Conservation (phyloP, 2,329 filamentous ascomycete species). For the Xylariaceae sp. region DNA sequence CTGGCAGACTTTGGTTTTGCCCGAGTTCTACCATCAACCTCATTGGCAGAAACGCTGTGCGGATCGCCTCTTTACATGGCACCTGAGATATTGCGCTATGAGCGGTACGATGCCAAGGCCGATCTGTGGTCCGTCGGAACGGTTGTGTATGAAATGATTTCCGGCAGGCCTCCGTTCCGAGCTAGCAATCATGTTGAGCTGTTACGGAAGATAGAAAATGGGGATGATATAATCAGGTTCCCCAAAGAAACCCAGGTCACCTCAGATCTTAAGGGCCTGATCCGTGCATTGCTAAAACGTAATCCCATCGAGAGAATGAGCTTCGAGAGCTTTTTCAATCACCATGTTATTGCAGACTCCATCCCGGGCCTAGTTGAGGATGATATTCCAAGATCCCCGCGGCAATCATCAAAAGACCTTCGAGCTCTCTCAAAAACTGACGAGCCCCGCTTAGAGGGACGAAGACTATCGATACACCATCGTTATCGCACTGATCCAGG, state of each 20-base stretch:
- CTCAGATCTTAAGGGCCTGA: constrained; percentile 78
- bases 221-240: constrained; percentile 85
- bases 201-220: constrained; percentile 86
- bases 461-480: constrained; percentile 47
- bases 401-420: constrained; percentile 43
- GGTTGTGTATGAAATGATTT: constrained; percentile 94
- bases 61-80: constrained; percentile 99
- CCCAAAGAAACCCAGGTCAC: constrained; percentile 74
- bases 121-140: constrained; percentile 98
- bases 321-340: constrained; percentile 84
- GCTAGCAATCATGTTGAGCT: constrained; percentile 95
- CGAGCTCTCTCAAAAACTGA: constrained; percentile 42
- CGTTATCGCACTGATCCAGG: constrained; percentile 50
- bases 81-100: constrained; percentile 94
- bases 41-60: constrained; percentile 93
- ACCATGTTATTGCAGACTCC: constrained; percentile 71
- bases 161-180: constrained; percentile 86
- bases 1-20: constrained; percentile 99
- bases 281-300: constrained; percentile 81
- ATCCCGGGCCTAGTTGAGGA: constrained; percentile 85
- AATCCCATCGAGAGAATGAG: constrained; percentile 84
- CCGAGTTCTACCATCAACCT: constrained; percentile 85
- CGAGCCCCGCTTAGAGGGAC: constrained; percentile 39
- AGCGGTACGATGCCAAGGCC: constrained; percentile 96
- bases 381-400: constrained; percentile 61